phyloP scores from a whole-genome alignment of 2,329 filamentous ascomycete genomes.

The Diaporthe destruens region DNA sequence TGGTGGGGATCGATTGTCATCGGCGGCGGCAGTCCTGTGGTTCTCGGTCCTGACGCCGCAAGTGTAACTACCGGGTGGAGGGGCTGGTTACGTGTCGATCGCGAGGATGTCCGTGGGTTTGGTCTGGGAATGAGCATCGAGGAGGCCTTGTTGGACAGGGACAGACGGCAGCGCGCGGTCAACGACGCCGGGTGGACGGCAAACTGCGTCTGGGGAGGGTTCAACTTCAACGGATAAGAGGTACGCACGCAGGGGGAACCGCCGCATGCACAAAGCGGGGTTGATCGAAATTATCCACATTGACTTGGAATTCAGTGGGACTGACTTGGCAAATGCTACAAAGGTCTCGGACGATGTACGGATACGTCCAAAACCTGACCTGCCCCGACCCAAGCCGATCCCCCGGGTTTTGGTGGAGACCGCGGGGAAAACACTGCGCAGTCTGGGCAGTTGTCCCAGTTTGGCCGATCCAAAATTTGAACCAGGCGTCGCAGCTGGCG shows the following conservation, averaged over 20 bases:
- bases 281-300: slow-evolving; percentile 10
- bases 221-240: slow-evolving; percentile 53
- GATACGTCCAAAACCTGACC: slow-evolving; percentile 8
- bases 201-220: slow-evolving; percentile 63
- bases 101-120: slow-evolving; percentile 57
- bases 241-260: neutral
- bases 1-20: slow-evolving; percentile 72
- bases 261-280: neutral
- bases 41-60: slow-evolving; percentile 42
- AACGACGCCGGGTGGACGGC: slow-evolving; percentile 61
- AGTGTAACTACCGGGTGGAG: slow-evolving; percentile 52
- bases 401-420: slow-evolving; percentile 30
- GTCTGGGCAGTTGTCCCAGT: neutral
- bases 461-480: slow-evolving; percentile 9
- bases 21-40: slow-evolving; percentile 54
- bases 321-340: slow-evolving; percentile 25
- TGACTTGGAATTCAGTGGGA: neutral
- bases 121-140: slow-evolving; percentile 55
- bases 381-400: slow-evolving; percentile 12
- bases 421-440: slow-evolving; percentile 30
- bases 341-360: slow-evolving; percentile 10
- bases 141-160: slow-evolving; percentile 59
- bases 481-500: neutral
- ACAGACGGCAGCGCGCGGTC: slow-evolving; percentile 55
- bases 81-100: slow-evolving; percentile 67